Conservation (phyloP, 176 grass and related monocot species). For the Cenchrus purpureus region DNA sequence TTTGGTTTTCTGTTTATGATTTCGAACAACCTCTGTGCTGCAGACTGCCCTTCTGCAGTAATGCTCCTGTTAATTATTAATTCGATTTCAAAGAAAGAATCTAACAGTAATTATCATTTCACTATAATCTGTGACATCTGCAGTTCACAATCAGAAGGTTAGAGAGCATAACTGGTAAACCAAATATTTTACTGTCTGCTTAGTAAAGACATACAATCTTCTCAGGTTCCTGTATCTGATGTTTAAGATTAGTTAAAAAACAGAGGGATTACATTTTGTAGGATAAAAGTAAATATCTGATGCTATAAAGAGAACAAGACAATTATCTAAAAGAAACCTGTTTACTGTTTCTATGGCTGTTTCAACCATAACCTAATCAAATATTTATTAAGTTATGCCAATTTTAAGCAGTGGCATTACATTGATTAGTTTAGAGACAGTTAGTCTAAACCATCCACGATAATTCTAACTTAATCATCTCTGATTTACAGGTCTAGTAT, state of each 20-base stretch:
- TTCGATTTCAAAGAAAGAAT: too few relatives aligned
- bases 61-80: too few relatives aligned
- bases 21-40: too few relatives aligned
- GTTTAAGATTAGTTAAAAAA: background rate
- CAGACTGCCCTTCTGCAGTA: too few relatives aligned
- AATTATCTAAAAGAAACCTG: conserved; percentile 15
- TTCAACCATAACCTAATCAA: background rate
- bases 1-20: too few relatives aligned
- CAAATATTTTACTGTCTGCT: too few relatives aligned
- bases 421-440: background rate
- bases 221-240: background rate
- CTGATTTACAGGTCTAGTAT: conserved; percentile 87
- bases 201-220: too few relatives aligned
- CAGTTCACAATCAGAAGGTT: too few relatives aligned
- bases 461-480: conserved; percentile 10
- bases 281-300: background rate
- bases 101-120: too few relatives aligned
- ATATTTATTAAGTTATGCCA: background rate
- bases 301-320: background rate
- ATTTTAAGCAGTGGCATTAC: background rate
- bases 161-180: too few relatives aligned
- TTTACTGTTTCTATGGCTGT: background rate
- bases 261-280: background rate
- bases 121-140: too few relatives aligned
- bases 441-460: background rate